phyloP scores from a whole-genome alignment of 495 filamentous ascomycete genomes.

The Penicillium egyptiacum region DNA sequence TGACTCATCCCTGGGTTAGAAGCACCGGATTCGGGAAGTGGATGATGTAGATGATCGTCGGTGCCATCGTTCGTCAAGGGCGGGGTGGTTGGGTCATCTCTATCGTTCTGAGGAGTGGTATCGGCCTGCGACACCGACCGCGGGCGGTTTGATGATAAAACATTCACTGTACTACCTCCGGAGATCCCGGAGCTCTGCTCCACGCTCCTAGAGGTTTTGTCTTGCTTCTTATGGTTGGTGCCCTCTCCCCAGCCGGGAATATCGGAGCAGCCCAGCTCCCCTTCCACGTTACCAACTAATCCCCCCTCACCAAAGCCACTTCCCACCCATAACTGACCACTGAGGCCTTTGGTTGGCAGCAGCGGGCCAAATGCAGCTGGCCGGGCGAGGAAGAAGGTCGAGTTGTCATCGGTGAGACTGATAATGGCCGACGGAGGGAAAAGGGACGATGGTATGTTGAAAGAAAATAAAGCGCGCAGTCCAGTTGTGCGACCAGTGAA shows the following conservation, averaged over 20 bases:
- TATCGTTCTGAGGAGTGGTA: slow-evolving; percentile 21
- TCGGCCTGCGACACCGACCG: slow-evolving; percentile 32
- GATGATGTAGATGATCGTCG: slow-evolving; percentile 84
- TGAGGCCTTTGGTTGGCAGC: slow-evolving; percentile 71
- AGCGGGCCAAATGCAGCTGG: slow-evolving; percentile 91
- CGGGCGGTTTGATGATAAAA: slow-evolving; percentile 25
- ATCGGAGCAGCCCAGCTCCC: slow-evolving; percentile 96
- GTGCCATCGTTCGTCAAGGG: slow-evolving; percentile 72
- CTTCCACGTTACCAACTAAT: slow-evolving; percentile 56
- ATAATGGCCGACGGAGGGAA: slow-evolving; percentile 95
- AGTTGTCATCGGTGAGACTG: slow-evolving; percentile 95
- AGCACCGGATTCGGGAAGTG: slow-evolving; percentile 51
- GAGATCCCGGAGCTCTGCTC: slow-evolving; percentile 33
- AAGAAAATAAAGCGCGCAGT: slow-evolving; percentile 59
- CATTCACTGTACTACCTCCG: slow-evolving; percentile 27
- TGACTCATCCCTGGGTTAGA: slow-evolving; percentile 32
- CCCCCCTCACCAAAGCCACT: slow-evolving; percentile 82
- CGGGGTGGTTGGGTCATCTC: slow-evolving; percentile 16
- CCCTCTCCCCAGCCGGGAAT: slow-evolving; percentile 84
- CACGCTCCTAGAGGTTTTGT: slow-evolving; percentile 26
- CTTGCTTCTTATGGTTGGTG: slow-evolving; percentile 35
- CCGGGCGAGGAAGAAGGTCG: slow-evolving; percentile 89
- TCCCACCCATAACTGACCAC: slow-evolving; percentile 85
- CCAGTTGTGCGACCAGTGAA: slow-evolving; percentile 43
- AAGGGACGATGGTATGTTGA: slow-evolving; percentile 69